These are phyloP conservation scores for Sclerotiophoma versabilis DNA, from an alignment of 2,329 filamentous ascomycete species.

Conservation along the genomic window DNA sequence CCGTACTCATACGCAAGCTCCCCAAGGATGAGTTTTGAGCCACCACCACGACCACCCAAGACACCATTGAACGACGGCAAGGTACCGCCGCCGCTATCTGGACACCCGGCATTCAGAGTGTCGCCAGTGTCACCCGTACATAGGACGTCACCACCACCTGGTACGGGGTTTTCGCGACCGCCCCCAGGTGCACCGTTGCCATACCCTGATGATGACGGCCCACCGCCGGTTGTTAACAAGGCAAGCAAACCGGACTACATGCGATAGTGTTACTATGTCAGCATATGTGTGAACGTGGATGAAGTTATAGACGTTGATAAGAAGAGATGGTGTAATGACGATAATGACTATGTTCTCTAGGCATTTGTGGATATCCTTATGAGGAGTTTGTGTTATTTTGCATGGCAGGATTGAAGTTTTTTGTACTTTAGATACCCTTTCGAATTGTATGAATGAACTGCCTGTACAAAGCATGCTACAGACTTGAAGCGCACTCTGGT, in stretches of 20 bases:
- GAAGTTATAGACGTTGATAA: too few relatives aligned
- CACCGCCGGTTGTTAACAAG: constrained; percentile 85
- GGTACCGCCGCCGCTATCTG: constrained; percentile 21
- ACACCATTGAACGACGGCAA: constrained; percentile 45
- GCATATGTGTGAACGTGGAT: neutral
- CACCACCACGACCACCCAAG: constrained; percentile 51
- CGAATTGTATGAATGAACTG: neutral
- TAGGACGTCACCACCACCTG: constrained; percentile 35
- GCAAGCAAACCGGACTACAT: constrained; percentile 78
- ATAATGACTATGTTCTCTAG: constrained; percentile 5
- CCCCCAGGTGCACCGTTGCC: constrained; percentile 62
- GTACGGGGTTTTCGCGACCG: constrained; percentile 36
- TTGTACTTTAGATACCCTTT: constrained; percentile 20
- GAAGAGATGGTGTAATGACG: neutral
- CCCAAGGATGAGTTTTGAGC: constrained; percentile 38
- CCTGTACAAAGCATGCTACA: too few relatives aligned
- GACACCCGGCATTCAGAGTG: constrained; percentile 10
- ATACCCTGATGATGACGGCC: constrained; percentile 81
- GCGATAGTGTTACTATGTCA: constrained; percentile 20
- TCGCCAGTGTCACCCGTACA: constrained; percentile 7
- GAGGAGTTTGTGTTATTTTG: neutral
- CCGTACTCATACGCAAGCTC: constrained; percentile 37
- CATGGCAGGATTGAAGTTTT: neutral
- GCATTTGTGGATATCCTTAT: constrained; percentile 1
- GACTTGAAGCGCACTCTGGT: too few relatives aligned